These are phyloP conservation scores for Talaromyces proteolyticus DNA, from an alignment of 495 filamentous ascomycete genomes.

Conservation along the genomic window DNA sequence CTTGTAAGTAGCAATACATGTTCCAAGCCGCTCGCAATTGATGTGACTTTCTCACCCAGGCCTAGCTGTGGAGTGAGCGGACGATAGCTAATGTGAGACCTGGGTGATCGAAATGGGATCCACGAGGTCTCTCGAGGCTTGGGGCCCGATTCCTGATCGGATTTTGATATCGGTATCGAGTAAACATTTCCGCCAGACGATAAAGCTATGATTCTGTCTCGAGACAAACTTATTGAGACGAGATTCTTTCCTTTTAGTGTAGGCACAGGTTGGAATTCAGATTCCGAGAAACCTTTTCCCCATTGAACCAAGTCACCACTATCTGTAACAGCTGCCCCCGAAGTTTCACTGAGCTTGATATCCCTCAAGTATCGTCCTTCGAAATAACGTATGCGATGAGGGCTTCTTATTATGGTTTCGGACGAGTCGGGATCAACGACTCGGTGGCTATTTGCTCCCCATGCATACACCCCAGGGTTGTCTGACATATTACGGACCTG, in stretches of 20 bases:
- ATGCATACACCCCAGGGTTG: slow-evolving; percentile 85
- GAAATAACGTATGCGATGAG: slow-evolving; percentile 75
- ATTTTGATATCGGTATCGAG: slow-evolving; percentile 70
- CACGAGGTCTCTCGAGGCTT: slow-evolving; percentile 63
- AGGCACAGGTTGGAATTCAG: slow-evolving; percentile 49
- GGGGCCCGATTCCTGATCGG: slow-evolving; percentile 57
- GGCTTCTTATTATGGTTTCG: slow-evolving; percentile 69
- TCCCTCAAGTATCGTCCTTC: slow-evolving; percentile 80
- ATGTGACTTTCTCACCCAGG: slow-evolving; percentile 68
- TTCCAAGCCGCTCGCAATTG: slow-evolving; percentile 72
- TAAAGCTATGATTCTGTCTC: slow-evolving; percentile 78
- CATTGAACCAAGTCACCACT: slow-evolving; percentile 89
- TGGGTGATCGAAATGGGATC: slow-evolving; percentile 65
- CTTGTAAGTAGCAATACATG: slow-evolving; percentile 85
- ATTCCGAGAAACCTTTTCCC: slow-evolving; percentile 68
- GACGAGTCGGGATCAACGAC: slow-evolving; percentile 82
- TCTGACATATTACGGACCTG: slow-evolving; percentile 87
- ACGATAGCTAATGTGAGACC: slow-evolving; percentile 63
- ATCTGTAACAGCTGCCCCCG: slow-evolving; percentile 85
- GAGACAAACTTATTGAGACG: slow-evolving; percentile 62
- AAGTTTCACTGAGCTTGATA: slow-evolving; percentile 74
- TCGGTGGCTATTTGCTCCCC: slow-evolving; percentile 82
- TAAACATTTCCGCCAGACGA: slow-evolving; percentile 75
- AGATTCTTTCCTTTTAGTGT: slow-evolving; percentile 83
- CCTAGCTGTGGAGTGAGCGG: slow-evolving; percentile 59